Evolutionary conservation across 352 stramenopile species (phyloP).

Genomic region (Pythium dissimile): DNA sequence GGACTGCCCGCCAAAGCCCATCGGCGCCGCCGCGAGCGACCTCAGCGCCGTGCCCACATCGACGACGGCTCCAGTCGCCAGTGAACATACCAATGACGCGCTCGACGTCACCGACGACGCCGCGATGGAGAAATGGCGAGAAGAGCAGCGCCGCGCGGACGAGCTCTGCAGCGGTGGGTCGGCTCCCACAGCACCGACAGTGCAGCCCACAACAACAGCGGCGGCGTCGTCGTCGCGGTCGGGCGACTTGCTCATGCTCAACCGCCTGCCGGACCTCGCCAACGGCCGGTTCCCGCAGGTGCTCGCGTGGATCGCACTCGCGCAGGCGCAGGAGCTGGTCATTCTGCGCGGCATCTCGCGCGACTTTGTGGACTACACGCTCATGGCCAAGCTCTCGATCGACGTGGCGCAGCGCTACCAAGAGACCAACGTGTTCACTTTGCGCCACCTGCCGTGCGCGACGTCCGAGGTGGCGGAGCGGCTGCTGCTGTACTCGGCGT

Average conservation of each 20-base stretch:
- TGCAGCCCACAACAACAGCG: neutral
- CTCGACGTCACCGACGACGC: conserved; percentile 20
- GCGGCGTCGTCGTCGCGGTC: neutral
- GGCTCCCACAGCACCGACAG: no score
- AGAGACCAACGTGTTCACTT: conserved; percentile 31
- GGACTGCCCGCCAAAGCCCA: conserved; percentile 21
- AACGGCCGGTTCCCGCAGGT: conserved; percentile 43
- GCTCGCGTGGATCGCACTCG: conserved; percentile 53
- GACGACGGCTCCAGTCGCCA: neutral
- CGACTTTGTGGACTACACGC: conserved; percentile 54
- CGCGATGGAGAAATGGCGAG: conserved; percentile 54
- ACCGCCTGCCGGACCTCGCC: conserved; percentile 51
- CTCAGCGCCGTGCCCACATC: conserved; percentile 20
- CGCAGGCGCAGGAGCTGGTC: conserved; percentile 64
- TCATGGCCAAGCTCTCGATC: conserved; percentile 64
- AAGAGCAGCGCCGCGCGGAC: conserved; percentile 35
- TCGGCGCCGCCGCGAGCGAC: conserved; percentile 35
- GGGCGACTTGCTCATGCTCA: conserved; percentile 36
- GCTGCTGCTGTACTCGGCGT: conserved; percentile 42
- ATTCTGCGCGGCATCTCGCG: conserved; percentile 55
- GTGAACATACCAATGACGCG: neutral
- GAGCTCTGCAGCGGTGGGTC: no score
- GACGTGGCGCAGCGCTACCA: conserved; percentile 52
- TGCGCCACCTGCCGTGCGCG: conserved; percentile 31
- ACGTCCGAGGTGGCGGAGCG: conserved; percentile 37